phyloP scores from a whole-genome alignment of 106 monocot genomes.

The Dioscorea zingiberensis region DNA sequence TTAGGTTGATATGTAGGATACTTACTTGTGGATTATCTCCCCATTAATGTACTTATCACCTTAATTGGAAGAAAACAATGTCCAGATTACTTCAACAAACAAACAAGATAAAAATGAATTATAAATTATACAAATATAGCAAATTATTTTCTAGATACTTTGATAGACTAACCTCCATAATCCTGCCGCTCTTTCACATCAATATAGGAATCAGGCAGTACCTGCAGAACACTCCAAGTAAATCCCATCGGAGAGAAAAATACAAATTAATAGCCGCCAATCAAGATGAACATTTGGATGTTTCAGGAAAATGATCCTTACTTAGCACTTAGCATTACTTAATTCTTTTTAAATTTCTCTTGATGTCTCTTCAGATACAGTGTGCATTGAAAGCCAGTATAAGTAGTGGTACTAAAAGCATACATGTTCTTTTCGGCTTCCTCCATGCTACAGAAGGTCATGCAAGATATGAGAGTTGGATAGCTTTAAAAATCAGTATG shows the following conservation, averaged over 20 bases:
- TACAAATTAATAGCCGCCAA: not conserved
- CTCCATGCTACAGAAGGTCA: constrained; percentile 64
- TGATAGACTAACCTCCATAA: constrained; percentile 63
- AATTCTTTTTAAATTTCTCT: constrained; percentile 96
- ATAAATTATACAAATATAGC: too few relatives aligned
- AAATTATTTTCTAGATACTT: not conserved
- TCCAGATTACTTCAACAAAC: too few relatives aligned
- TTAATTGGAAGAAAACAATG: constrained; percentile 4
- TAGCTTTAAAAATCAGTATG: not conserved
- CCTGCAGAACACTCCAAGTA: constrained; percentile 93
- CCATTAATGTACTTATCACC: constrained; percentile 99
- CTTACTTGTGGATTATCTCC: constrained; percentile 89
- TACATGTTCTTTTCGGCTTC: constrained; percentile 98
- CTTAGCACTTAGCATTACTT: not conserved
- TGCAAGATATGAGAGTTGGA: not conserved
- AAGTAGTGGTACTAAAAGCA: constrained; percentile 91
- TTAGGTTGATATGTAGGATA: constrained; percentile 92
- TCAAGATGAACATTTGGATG: too few relatives aligned
- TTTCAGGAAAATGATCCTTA: not conserved
- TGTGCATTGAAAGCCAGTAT: constrained; percentile 90
- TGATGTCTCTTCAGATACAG: constrained; percentile 81
- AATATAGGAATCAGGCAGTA: constrained; percentile 91
- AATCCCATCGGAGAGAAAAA: constrained; percentile 37
- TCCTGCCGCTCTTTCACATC: constrained; percentile 93
- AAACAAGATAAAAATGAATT: too few relatives aligned